A percentile compares a stretch with the other conserved stretches of the same genome.
Conservation (phyloP, 164 flowering plant species). For the Aristolochia fimbriata region DNA sequence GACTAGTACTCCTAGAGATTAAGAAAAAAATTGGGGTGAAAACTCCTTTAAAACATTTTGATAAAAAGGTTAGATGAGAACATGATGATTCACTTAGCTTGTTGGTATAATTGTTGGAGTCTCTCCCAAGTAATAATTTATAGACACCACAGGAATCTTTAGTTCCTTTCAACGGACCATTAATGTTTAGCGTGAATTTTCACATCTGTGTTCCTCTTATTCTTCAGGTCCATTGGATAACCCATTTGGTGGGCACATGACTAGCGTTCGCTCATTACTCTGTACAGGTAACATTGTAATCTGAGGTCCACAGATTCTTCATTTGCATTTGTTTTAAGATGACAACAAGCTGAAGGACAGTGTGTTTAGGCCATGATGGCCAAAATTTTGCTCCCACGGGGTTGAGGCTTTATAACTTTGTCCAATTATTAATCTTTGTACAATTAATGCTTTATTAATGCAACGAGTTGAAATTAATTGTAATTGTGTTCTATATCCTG, state of each 20-base stretch:
- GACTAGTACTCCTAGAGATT: no score
- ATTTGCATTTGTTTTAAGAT: no score
- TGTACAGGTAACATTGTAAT: conserved; percentile 3
- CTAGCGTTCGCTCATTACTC: background rate
- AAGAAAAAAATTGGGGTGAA: no score
- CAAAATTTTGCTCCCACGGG: background rate
- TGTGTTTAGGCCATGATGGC: no score
- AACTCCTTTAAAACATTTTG: background rate
- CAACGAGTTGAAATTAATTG: no score
- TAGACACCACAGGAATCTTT: background rate
- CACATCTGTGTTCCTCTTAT: background rate
- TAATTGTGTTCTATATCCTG: no score
- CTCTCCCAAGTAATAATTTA: background rate
- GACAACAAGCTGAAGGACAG: no score
- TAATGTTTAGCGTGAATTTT: background rate
- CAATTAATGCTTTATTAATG: background rate
- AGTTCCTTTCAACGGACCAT: background rate
- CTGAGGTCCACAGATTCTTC: background rate
- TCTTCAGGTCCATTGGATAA: conserved; percentile 36
- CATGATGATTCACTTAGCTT: background rate
- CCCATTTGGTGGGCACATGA: conserved; percentile 17
- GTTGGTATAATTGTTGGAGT: background rate
- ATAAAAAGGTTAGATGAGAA: background rate
- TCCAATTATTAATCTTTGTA: background rate
- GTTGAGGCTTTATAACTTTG: background rate